These are phyloP conservation scores for Epichloe baconii DNA, from an alignment of 2,329 filamentous ascomycete species.

Conservation along the genomic window DNA sequence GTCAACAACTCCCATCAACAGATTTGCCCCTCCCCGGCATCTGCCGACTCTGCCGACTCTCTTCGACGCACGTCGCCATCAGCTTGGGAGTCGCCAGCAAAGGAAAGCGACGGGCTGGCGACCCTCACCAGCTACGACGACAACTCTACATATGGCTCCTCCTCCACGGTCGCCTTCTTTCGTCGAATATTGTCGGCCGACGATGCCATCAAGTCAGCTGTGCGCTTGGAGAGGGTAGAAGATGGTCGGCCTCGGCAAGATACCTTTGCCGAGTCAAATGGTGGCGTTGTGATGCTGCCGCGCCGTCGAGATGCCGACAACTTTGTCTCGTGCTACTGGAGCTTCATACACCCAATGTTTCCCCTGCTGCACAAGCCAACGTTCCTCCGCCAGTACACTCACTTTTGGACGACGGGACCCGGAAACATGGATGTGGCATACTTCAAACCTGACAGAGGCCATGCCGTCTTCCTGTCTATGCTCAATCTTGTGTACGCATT, in stretches of 20 bases:
- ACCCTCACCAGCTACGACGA: conserved; percentile 3
- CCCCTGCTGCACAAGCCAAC: conserved; percentile 2
- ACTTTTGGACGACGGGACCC: background rate
- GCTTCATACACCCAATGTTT: conserved; percentile 2
- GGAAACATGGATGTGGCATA: background rate
- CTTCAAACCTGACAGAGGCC: background rate
- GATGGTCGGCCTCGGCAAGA: background rate
- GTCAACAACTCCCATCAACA: background rate
- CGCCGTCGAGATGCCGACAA: background rate
- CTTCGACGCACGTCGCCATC: background rate
- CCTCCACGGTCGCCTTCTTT: conserved; percentile 3
- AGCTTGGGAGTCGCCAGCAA: background rate
- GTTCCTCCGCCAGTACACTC: background rate
- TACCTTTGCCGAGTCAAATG: background rate
- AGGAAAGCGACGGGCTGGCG: conserved; percentile 3
- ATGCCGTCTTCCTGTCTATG: conserved; percentile 1
- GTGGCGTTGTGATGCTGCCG: background rate
- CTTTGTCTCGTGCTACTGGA: conserved; percentile 3
- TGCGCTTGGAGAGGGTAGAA: background rate
- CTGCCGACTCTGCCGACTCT: background rate
- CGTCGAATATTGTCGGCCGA: background rate
- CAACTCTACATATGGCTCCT: conserved; percentile 2
- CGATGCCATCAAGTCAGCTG: background rate
- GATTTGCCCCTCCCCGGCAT: background rate
- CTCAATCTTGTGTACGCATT: conserved; percentile 2